These are phyloP conservation scores for Thuidium tamariscinum DNA, from an alignment of 225 moss, liverwort and hornwort species.

Conservation along the genomic window DNA sequence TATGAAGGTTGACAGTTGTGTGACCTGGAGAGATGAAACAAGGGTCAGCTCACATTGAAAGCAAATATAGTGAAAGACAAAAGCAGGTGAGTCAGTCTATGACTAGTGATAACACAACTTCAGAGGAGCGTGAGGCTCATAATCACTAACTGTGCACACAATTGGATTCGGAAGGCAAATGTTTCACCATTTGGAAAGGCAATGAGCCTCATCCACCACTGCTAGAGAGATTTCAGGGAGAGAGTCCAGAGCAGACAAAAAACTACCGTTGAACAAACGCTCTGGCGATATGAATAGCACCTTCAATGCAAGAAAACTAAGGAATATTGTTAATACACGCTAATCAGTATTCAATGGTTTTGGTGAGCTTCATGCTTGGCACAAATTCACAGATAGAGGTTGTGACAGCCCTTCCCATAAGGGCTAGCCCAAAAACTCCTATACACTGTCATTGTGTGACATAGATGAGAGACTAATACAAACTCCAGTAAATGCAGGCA, in stretches of 20 bases:
- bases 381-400: neutral
- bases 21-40: conserved; percentile 47
- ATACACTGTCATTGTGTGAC: neutral
- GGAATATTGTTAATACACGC: neutral
- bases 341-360: neutral
- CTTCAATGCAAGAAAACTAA: conserved; percentile 16
- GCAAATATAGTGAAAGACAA: neutral
- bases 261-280: conserved; percentile 75
- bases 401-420: neutral
- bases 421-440: neutral
- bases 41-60: neutral
- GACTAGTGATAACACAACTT: neutral
- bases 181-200: conserved; percentile 84
- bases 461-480: neutral
- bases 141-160: neutral
- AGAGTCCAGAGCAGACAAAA: conserved; percentile 43
- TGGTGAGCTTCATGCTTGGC: neutral
- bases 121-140: neutral
- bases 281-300: conserved; percentile 91
- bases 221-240: conserved; percentile 67
- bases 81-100: neutral
- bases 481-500: neutral
- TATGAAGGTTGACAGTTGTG: conserved; percentile 96
- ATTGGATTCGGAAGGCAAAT: neutral
- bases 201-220: conserved; percentile 96